These are phyloP conservation scores for Vitis rupestris DNA, from an alignment of 164 flowering plant genomes.

Conservation along the genomic window DNA sequence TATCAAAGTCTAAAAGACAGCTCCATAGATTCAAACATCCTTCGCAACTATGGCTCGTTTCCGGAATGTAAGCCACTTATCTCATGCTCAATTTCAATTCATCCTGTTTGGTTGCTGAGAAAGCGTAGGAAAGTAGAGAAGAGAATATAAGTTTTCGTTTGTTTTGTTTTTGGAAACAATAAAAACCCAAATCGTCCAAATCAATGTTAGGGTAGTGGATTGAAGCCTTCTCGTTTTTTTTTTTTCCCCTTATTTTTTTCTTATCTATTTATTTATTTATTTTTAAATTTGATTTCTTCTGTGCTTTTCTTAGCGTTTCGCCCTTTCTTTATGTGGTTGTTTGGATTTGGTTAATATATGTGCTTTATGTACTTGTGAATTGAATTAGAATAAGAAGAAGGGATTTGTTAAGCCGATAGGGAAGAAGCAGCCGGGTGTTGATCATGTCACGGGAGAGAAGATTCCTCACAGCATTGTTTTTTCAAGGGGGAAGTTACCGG, in stretches of 20 bases:
- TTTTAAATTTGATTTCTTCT: no score
- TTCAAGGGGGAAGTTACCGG: constrained; percentile 74
- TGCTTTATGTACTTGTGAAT: background rate
- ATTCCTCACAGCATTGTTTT: constrained; percentile 89
- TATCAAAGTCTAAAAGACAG: background rate
- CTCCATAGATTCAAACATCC: background rate
- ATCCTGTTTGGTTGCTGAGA: background rate
- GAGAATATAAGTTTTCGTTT: no score
- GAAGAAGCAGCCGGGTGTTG: constrained; percentile 51
- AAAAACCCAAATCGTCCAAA: background rate
- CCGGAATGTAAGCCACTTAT: constrained; percentile 33
- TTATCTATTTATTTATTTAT: no score
- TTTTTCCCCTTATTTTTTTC: background rate
- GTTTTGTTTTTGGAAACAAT: background rate
- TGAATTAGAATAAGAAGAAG: constrained; percentile 43
- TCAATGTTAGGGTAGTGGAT: background rate
- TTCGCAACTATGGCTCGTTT: constrained; percentile 41
- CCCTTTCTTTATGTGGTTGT: no score
- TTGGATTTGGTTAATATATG: background rate
- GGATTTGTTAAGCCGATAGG: constrained; percentile 48
- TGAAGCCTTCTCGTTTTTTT: constrained; percentile 11
- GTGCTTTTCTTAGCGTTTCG: no score
- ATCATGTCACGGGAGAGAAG: constrained; percentile 86
- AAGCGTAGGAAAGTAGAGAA: background rate
- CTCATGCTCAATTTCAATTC: no score